Base-by-base conservation (phyloP, 225 moss, liverwort and hornwort genomes). In the Physcomitrellopsis africana region DNA sequence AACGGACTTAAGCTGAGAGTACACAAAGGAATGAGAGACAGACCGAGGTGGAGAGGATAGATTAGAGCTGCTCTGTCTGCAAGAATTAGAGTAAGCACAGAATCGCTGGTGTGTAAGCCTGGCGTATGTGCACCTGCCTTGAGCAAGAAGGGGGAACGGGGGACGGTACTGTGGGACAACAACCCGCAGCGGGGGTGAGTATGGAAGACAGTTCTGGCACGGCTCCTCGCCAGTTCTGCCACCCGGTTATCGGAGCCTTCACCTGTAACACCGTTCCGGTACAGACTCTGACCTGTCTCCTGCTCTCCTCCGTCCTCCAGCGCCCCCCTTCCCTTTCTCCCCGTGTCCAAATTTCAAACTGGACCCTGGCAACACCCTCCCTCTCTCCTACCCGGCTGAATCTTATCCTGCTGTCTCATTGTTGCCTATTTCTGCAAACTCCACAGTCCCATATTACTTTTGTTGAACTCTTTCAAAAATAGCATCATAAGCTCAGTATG, bases 41-140 rank as follows among this genome's bases (percentile, higher is more conserved):
- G 17, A 51, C 27, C 1, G 51, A 27, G 32, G 7, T 37, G 32
- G 67, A 11, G 51, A 51, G 0, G n/a, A 14, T 20, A 18, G 63
- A 63, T 19, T 37, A 23, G 13, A 47, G 48, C 15, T 63, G 47
- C 32, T 37, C 32, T 37, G 32, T 7, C 32, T 5, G 32, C 32
- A 37, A 37, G 32, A 37, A 37, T 37, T 16, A 62, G 61, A 61
- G 66, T 67, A 51, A 19, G 72, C 17, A 42, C 32, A 47, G 22
- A 27, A 48, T 70, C 60, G 71, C 72, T 58, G 17, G 20, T 52
- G 60, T 16, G 72, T 51, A 32, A 12, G 60, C 27, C 63, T 42
- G 60, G 46, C 65, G 70, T 54, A 54, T 70, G 74, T 61, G 74
- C 78, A 75, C 82, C 82, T 75, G 78, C 75, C 53, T 9, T 5